phyloP scores from a whole-genome alignment of 768 basidiomycete species.

The Pleurotus platypus region DNA sequence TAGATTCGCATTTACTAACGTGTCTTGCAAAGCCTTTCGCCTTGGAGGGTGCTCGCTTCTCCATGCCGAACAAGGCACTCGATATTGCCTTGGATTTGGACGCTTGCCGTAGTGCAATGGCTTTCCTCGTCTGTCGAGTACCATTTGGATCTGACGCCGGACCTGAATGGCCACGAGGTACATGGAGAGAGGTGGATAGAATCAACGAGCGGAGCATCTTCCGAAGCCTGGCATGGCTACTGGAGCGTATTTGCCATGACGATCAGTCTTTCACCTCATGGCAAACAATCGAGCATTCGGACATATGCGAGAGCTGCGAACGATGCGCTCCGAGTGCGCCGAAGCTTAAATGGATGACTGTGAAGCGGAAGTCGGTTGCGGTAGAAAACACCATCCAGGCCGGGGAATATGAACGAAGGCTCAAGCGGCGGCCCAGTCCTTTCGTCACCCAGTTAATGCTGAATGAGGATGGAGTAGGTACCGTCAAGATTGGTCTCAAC shows the following conservation, averaged over 20 bases:
- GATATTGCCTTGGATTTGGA: constrained; percentile 50
- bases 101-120: constrained; percentile 72
- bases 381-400: constrained; percentile 86
- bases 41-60: constrained; percentile 53
- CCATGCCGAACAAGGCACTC: constrained; percentile 54
- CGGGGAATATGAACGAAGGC: constrained; percentile 81
- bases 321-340: constrained; percentile 83
- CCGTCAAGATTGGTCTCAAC: constrained; percentile 84
- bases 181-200: constrained; percentile 82
- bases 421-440: constrained; percentile 83
- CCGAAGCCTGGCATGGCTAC: constrained; percentile 79
- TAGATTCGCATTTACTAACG: not conserved
- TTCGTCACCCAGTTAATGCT: constrained; percentile 83
- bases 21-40: constrained; percentile 41
- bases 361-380: constrained; percentile 58
- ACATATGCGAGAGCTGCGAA: constrained; percentile 56
- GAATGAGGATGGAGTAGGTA: constrained; percentile 57
- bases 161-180: constrained; percentile 70
- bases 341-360: constrained; percentile 67
- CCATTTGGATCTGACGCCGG: constrained; percentile 69
- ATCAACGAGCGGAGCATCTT: constrained; percentile 82
- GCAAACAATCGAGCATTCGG: constrained; percentile 50
- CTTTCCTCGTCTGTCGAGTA: constrained; percentile 74
- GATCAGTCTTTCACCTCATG: constrained; percentile 63
- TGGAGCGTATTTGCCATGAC: constrained; percentile 78